Evolutionary conservation across 805 yeast genomes (phyloP).

Genomic region (Saturnispora sekii): DNA sequence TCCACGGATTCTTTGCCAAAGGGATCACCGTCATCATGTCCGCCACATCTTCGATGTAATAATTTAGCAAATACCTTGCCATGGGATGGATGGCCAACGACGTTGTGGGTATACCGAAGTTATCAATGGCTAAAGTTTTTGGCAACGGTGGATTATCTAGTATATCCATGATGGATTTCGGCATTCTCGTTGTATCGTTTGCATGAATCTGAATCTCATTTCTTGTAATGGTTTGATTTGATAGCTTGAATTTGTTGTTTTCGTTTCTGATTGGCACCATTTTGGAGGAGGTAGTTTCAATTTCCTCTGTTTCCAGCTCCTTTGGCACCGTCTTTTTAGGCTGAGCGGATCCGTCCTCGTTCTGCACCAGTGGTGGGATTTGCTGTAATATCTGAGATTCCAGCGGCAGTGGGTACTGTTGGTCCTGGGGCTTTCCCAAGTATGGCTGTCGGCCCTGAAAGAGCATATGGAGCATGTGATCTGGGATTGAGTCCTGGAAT

Average conservation of each 20-base stretch:
- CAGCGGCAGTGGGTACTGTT: neutral
- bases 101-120: conserved; percentile 43
- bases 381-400: neutral
- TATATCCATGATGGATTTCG: conserved; percentile 43
- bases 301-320: conserved; percentile 1
- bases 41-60: conserved; percentile 68
- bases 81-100: conserved; percentile 60
- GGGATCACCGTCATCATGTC: conserved; percentile 62
- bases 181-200: conserved; percentile 35
- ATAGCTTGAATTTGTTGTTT: conserved; percentile 11
- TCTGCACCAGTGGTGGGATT: too few relatives aligned
- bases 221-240: conserved; percentile 20
- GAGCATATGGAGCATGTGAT: conserved; percentile 41
- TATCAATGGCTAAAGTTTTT: conserved; percentile 32
- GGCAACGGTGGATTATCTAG: conserved; percentile 34
- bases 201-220: conserved; percentile 24
- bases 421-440: neutral
- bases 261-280: conserved; percentile 11
- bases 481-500: conserved; percentile 25
- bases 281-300: conserved; percentile 6
- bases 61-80: conserved; percentile 59
- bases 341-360: too few relatives aligned
- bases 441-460: conserved; percentile 35
- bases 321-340: neutral
- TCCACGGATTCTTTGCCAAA: conserved; percentile 76